Percentiles rank a stretch among this genome's conserved stretches.
These are phyloP conservation scores for Acacia crassicarpa DNA, from an alignment of 306 rosid genomes.

Conservation along the genomic window DNA sequence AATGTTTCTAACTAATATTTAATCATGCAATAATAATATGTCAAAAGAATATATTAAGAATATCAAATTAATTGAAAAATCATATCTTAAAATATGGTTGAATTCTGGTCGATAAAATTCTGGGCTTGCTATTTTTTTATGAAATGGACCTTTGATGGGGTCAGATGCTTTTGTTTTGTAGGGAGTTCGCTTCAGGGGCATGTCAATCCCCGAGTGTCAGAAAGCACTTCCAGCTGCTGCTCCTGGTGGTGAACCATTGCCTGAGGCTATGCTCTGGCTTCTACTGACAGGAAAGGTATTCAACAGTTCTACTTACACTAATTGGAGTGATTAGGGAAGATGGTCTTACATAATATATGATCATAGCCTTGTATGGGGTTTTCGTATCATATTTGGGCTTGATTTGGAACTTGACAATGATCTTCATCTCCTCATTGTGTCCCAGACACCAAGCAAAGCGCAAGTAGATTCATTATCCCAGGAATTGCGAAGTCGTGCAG, in stretches of 20 bases:
- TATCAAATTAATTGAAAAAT: too few species aligned
- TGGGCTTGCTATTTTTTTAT: constrained; percentile 22
- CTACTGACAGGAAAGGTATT: constrained; percentile 89
- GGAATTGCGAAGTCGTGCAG: constrained; percentile 82
- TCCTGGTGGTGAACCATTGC: constrained; percentile 96
- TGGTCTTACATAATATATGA: neutral
- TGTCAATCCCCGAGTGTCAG: constrained; percentile 94
- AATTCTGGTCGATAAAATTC: constrained; percentile 9
- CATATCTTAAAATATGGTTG: too few species aligned
- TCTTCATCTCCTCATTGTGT: constrained; percentile 23
- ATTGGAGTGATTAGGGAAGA: constrained; percentile 19
- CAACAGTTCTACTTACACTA: constrained; percentile 19
- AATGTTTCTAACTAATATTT: too few species aligned
- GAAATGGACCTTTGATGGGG: constrained; percentile 33
- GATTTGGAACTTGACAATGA: constrained; percentile 9
- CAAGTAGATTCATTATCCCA: constrained; percentile 85
- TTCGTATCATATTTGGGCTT: constrained; percentile 11
- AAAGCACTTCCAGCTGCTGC: constrained; percentile 77
- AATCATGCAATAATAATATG: too few species aligned
- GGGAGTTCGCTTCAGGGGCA: constrained; percentile 94
- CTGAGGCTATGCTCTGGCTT: constrained; percentile 93
- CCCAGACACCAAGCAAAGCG: constrained; percentile 83
- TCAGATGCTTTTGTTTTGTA: constrained; percentile 35
- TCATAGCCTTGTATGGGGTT: constrained; percentile 19
- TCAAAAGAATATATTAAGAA: too few species aligned